These are phyloP conservation scores for Diophrys appendiculata DNA, from an alignment of 73 alveolate genomes.

Conservation along the genomic window DNA sequence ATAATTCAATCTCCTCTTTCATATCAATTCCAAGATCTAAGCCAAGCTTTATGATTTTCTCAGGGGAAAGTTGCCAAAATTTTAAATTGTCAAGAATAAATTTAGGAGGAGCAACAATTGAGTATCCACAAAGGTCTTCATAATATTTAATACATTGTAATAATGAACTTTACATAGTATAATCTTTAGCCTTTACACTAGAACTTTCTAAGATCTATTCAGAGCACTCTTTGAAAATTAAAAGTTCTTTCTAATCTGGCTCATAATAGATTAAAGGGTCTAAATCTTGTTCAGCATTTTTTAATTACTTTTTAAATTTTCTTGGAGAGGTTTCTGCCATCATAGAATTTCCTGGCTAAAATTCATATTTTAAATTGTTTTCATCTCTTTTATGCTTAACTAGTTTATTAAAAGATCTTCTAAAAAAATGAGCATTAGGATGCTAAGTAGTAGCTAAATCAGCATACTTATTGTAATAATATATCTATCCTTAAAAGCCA, in stretches of 20 bases:
- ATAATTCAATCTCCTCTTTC: neutral
- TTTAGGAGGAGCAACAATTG: neutral
- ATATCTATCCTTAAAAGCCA: neutral
- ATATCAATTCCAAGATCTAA: neutral
- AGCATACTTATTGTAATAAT: neutral
- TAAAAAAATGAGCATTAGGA: neutral
- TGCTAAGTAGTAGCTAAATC: neutral
- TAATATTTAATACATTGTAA: no score
- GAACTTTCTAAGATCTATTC: no score
- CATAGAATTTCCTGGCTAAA: neutral
- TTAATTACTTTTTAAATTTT: no score
- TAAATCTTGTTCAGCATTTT: no score
- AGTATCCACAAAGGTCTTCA: neutral
- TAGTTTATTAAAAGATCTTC: neutral
- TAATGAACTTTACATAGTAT: no score
- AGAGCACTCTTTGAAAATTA: neutral
- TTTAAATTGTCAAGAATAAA: neutral
- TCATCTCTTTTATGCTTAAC: neutral
- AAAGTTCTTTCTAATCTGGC: no score
- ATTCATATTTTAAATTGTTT: neutral
- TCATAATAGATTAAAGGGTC: no score
- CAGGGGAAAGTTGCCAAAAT: neutral
- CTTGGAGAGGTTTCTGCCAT: no score
- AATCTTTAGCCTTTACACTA: no score
- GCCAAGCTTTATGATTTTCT: neutral